Evolutionary conservation across 306 rosid genomes (phyloP), one percentile per base, ranked within the genome.

Genomic region (Vigna reflexopilosa): DNA sequence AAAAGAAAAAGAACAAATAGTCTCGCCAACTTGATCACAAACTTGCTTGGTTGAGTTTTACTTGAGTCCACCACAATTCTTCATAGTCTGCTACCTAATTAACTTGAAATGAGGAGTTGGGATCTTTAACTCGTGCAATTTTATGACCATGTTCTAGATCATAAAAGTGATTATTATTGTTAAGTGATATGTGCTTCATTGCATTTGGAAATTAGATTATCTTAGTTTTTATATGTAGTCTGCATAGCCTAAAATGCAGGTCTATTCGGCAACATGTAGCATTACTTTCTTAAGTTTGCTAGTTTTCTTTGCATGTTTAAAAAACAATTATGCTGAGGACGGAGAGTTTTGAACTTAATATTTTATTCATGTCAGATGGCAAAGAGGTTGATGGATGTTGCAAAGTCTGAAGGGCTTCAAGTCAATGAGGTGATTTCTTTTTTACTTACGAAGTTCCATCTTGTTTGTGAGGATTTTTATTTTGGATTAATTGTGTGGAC

Each of bases 391-490:
- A 79, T 86, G 86, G 90, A 88, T 81, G 88, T 95, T 85, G 93
- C 97, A 56, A 91, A 73, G 57, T 79, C 93, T 70, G 99, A 93
- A 86, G 91, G 92, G 75, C 89, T 95, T 86, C 91, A 93, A 86
- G 93, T 87, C 70, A 91, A 93, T 66, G 93, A 95, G 93, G 98
- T 94, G 74, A 72, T 63, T 74, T n/a, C 67, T 70, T 63, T 38
- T 34, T 58, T 56, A 55, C 26, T 75, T 47, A 3, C n/a, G 71
- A 38, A 24, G 49, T 84, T 80, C 42, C 65, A 82, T 75, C 49
- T 61, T 72, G 38, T 72, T 70, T 77, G 5, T 44, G 69, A 61
- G 67, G 19, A 64, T 55, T 67, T 76, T 68, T 45, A 68, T 57
- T 69, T 82, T 72, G 20, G 57, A 54, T 74, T 81, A 44, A 7